Base-by-base conservation (phyloP, 2,329 filamentous ascomycete genomes). In the Westerdykella aurantiaca region DNA sequence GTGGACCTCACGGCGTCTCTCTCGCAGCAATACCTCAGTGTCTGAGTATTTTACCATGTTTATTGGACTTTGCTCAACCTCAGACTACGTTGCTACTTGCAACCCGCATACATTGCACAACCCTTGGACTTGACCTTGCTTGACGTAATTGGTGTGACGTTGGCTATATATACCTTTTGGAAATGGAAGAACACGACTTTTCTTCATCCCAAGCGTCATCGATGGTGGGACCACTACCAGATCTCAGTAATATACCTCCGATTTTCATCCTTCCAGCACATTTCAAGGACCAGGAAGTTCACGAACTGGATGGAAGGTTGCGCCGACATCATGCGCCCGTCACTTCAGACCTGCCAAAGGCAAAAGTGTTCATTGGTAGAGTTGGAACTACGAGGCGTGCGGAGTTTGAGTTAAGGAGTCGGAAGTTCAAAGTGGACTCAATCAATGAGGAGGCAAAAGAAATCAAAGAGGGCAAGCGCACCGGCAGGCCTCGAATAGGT, bases 191-290 rank as follows among this genome's bases (percentile, higher is more conserved):
- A 6, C 12, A 18, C 38, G 47, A 53, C 11, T 16, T 45, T 33
- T 42, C 49, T 49, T 51, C 52, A 31, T 49, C 49, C 39, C 51
- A 52, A 38, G 54, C 54, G 43, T 43, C 56, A 25, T 44, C 49
- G 10, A 37, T 48, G 18, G 44, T 33, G 16, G 55, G 53, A 12
- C 49, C 49, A 17, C 56, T 56, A 21, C 51, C 52, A 18, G 43
- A 76, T 55, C 61, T 77, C 2, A 69, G 66, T 42, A 49, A 47
- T 21, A 61, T 77, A 21, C 86, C 87, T 10, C 73, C 79, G 4
- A 82, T 93, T 18, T 93, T 82, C 54, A 73, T 97, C 12, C 75
- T 95, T 0, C 70, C 82, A 1, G 81, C 83, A 4, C 85, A 88
- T 59, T 73, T 95, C 22, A 69, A 75, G 1, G 67, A 78, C 1